Evolutionary conservation across 495 filamentous ascomycete genomes (phyloP), one percentile per base, ranked within the genome.

Genomic region (Darksidea phi): DNA sequence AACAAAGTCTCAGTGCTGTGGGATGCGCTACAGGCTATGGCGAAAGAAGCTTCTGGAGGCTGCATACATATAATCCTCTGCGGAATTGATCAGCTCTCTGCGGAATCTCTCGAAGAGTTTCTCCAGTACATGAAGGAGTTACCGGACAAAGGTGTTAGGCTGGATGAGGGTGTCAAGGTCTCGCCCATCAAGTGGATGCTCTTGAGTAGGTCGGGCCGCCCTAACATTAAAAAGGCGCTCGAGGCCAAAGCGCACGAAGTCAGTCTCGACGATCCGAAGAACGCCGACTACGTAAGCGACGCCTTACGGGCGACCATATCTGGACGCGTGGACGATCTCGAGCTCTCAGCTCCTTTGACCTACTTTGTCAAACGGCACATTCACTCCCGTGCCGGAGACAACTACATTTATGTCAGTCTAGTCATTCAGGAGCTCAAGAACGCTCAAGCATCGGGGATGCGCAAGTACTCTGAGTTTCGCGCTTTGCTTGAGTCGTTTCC

Each of bases 351-450:
- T 5, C 41, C 52, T 1, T 36, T 63, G 32, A 38, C 32, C 1
- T 63, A 57, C 53, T 63, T 63, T 24, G 45, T 57, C 1, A 63
- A 63, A 24, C 51, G 53, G n/a, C 53, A 63, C 20, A 57, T 57
- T 8, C 54, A 63, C 53, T 49, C 52, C 12, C 42, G 54, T 10
- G 59, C 59, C 15, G 52, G 57, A 26, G 32, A 48, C 28, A 57
- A 63, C 24, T 57, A 28, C 23, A 51, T 63, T 18, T 63, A 63
- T 18, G 59, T 63, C 26, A 57, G 53, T 25, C 32, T 63, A 1
- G 59, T 36, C 11, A 63, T 63, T 5, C 59, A 63, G 25, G 59
- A 63, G 24, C 7, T 63, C 6, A 63, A 63, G 46, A 63, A 63
- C 37, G 59, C 25, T 32, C 43, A 45, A 43, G 20, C 2, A 1